Conservation (phyloP, 805 yeast species). For the Sugiyamaella boreocaroliniensis region DNA sequence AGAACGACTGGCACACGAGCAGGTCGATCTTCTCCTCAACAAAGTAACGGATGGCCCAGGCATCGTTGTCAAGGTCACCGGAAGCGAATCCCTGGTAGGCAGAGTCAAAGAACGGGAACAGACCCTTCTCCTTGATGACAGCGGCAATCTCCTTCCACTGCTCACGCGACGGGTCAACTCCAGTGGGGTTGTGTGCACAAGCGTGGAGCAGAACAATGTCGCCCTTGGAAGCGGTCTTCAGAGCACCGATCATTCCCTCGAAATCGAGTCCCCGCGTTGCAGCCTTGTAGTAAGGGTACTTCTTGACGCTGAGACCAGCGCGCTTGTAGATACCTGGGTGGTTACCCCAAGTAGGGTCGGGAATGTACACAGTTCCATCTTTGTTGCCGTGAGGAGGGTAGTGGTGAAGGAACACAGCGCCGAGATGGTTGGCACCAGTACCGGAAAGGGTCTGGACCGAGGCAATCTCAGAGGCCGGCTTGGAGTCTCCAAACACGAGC, state of each 20-base stretch:
- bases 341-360: conserved; percentile 97
- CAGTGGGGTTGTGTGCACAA: conserved; percentile 98
- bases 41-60: conserved; percentile 66
- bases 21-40: conserved; percentile 49
- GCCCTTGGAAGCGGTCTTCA: conserved; percentile 62
- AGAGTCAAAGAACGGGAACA: conserved; percentile 81
- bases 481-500: conserved; percentile 58
- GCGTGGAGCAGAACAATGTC: conserved; percentile 83
- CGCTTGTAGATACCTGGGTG: conserved; percentile 76
- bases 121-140: conserved; percentile 52
- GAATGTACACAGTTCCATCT: conserved; percentile 51
- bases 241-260: conserved; percentile 56
- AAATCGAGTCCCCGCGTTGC: conserved; percentile 64
- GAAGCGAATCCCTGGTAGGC: conserved; percentile 98
- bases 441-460: conserved; percentile 78
- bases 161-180: conserved; percentile 79
- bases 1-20: conserved; percentile 87
- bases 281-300: conserved; percentile 83
- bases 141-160: conserved; percentile 73
- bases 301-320: conserved; percentile 57
- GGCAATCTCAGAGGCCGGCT: conserved; percentile 43
- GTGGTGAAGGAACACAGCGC: conserved; percentile 59
- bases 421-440: conserved; percentile 86
- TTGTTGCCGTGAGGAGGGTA: conserved; percentile 36
- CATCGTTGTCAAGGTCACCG: conserved; percentile 77